Evolutionary conservation across 2,329 filamentous ascomycete genomes (phyloP).

Genomic region (Fusarium incarnatum): DNA sequence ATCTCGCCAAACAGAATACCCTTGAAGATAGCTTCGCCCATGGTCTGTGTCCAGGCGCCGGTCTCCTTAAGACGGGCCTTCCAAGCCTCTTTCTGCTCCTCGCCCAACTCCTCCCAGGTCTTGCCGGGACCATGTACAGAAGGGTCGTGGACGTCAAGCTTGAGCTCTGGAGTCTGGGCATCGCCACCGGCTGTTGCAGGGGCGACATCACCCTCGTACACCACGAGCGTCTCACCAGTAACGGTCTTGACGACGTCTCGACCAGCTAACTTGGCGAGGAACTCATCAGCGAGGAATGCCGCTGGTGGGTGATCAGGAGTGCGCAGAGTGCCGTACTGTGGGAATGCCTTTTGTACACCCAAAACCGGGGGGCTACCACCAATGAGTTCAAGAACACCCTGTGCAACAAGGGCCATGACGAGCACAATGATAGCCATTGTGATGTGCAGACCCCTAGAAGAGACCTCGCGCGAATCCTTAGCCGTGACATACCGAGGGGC

Average conservation of each 20-base stretch:
- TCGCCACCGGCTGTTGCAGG: conserved; percentile 35
- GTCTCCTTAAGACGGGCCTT: conserved; percentile 74
- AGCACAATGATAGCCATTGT: conserved; percentile 68
- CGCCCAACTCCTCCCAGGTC: conserved; percentile 77
- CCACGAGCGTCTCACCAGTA: conserved; percentile 55
- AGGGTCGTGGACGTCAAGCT: conserved; percentile 60
- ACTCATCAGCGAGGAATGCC: conserved; percentile 47
- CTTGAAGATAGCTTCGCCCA: conserved; percentile 81
- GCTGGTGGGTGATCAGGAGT: conserved; percentile 43
- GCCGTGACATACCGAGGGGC: conserved; percentile 77
- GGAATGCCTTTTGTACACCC: conserved; percentile 67
- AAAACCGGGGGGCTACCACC: conserved; percentile 68
- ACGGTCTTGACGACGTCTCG: conserved; percentile 46
- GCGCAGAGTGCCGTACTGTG: conserved; percentile 52
- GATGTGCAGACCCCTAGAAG: conserved; percentile 63
- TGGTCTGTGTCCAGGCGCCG: conserved; percentile 82
- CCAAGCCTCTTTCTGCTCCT: conserved; percentile 74
- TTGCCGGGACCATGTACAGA: conserved; percentile 64
- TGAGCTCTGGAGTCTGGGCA: conserved; percentile 45
- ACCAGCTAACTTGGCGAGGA: conserved; percentile 54
- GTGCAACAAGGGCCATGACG: conserved; percentile 71
- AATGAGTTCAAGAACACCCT: conserved; percentile 72
- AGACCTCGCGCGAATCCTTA: conserved; percentile 64
- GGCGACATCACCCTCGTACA: conserved; percentile 46
- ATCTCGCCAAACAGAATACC: conserved; percentile 82